phyloP scores from a whole-genome alignment of 176 grass and related monocot species.

The Zoysia pacifica region DNA sequence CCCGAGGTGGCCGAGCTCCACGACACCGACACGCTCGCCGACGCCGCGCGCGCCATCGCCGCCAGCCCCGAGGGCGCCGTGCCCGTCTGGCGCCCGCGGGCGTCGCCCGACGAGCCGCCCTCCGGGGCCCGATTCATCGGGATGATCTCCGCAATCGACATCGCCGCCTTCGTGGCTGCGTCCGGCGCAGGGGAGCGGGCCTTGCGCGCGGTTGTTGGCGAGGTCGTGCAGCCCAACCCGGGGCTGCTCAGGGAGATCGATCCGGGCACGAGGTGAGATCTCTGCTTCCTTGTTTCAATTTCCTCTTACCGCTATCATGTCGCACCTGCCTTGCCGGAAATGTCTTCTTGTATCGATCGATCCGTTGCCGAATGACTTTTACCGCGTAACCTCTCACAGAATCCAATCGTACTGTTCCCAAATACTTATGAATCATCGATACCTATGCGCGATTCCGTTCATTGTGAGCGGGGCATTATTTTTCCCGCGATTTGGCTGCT shows the following conservation, averaged over 20 bases:
- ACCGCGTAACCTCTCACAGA: neutral
- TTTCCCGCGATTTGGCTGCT: neutral
- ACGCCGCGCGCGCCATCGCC: conserved; percentile 66
- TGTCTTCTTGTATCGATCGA: neutral
- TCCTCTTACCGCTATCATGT: neutral
- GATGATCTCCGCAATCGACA: conserved; percentile 84
- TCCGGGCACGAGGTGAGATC: conserved; percentile 81
- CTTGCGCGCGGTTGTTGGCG: conserved; percentile 52
- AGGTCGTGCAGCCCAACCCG: conserved; percentile 62
- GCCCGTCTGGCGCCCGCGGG: conserved; percentile 57
- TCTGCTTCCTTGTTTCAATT: neutral
- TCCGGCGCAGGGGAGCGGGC: conserved; percentile 50
- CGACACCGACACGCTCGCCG: conserved; percentile 74
- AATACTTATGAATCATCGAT: neutral
- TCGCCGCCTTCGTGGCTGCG: conserved; percentile 69
- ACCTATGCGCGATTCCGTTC: neutral
- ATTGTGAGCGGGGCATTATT: neutral
- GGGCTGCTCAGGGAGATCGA: conserved; percentile 78
- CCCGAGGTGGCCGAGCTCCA: conserved; percentile 65
- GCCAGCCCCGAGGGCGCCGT: conserved; percentile 72
- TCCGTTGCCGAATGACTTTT: neutral
- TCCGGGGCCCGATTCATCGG: conserved; percentile 69
- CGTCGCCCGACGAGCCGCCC: conserved; percentile 36
- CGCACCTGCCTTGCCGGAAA: neutral
- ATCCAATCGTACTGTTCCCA: neutral